A percentile compares a stretch with the other conserved stretches of the same genome.
These are phyloP conservation scores for Ligustrum vulgare DNA, from an alignment of 257 asterid species.

Conservation along the genomic window DNA sequence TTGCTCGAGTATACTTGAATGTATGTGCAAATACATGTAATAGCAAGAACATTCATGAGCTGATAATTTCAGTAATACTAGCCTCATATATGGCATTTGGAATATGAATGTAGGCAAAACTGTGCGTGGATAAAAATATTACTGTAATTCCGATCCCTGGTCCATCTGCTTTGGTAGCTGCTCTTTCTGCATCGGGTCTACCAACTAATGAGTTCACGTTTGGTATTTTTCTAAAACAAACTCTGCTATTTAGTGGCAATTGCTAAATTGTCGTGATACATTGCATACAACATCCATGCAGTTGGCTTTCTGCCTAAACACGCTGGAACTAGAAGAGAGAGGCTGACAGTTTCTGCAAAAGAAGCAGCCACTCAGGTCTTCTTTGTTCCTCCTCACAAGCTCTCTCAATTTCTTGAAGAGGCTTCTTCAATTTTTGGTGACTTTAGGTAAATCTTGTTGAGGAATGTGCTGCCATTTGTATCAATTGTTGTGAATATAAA, in stretches of 20 bases:
- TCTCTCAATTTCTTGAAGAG: slow-evolving; percentile 78
- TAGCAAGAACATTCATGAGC: slow-evolving; percentile 3
- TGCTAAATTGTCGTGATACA: slow-evolving; percentile 15
- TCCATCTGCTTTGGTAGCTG: slow-evolving; percentile 87
- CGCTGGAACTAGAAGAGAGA: slow-evolving; percentile 77
- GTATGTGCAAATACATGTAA: neutral
- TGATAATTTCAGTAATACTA: neutral
- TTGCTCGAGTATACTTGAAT: neutral
- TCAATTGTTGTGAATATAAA: neutral
- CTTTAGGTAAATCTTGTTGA: slow-evolving; percentile 53
- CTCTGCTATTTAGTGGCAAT: slow-evolving; percentile 1
- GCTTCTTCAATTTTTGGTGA: slow-evolving; percentile 59
- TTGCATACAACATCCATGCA: slow-evolving; percentile 38
- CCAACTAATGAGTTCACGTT: slow-evolving; percentile 84
- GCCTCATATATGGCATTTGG: slow-evolving; percentile 15
- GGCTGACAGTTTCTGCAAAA: slow-evolving; percentile 67
- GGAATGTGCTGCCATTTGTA: neutral
- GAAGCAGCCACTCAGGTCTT: slow-evolving; percentile 74
- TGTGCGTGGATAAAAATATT: slow-evolving; percentile 62
- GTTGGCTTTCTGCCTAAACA: slow-evolving; percentile 96
- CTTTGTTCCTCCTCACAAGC: slow-evolving; percentile 95
- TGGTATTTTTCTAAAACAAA: slow-evolving; percentile 43
- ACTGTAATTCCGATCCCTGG: slow-evolving; percentile 90
- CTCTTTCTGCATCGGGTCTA: slow-evolving; percentile 94
- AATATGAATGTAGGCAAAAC: slow-evolving; percentile 59